These are phyloP conservation scores for Gossypium bickii DNA, from an alignment of 345 rosid species.

Conservation along the genomic window DNA sequence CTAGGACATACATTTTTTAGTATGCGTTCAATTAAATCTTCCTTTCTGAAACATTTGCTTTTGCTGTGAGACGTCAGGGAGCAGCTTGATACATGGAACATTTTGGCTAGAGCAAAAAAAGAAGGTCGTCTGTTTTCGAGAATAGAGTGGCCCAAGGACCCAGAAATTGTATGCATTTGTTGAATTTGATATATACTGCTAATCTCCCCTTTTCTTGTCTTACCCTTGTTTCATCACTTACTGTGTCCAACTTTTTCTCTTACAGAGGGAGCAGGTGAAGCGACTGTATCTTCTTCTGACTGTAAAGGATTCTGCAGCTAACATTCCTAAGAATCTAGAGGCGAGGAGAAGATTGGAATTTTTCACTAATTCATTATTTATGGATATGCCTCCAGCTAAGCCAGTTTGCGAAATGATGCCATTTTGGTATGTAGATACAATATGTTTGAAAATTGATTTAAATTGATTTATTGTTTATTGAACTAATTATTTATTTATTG, in stretches of 20 bases:
- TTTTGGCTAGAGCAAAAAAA: constrained; percentile 77
- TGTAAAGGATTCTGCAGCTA: constrained; percentile 89
- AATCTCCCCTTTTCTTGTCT: constrained; percentile 9
- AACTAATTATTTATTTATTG: constrained; percentile 12
- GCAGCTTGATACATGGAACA: constrained; percentile 95
- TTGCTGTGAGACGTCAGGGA: constrained; percentile 46
- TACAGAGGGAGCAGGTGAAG: constrained; percentile 91
- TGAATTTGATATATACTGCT: background rate
- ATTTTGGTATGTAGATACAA: constrained; percentile 47
- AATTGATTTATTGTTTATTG: background rate
- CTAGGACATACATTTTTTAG: background rate
- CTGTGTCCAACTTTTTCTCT: constrained; percentile 19
- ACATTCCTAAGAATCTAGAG: constrained; percentile 95
- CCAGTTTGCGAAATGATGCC: constrained; percentile 89
- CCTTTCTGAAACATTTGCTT: constrained; percentile 9
- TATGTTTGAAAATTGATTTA: constrained; percentile 8
- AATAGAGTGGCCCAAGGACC: constrained; percentile 89
- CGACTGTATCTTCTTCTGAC: constrained; percentile 92
- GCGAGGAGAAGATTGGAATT: constrained; percentile 95
- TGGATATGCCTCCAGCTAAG: constrained; percentile 89
- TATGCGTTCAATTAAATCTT: background rate
- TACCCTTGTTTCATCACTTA: constrained; percentile 20
- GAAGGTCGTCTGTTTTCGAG: constrained; percentile 82
- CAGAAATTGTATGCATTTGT: constrained; percentile 69
- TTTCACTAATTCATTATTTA: constrained; percentile 85